Base-by-base conservation (phyloP, 139 green algal species). In the Chlamydomonas schloesseri region DNA sequence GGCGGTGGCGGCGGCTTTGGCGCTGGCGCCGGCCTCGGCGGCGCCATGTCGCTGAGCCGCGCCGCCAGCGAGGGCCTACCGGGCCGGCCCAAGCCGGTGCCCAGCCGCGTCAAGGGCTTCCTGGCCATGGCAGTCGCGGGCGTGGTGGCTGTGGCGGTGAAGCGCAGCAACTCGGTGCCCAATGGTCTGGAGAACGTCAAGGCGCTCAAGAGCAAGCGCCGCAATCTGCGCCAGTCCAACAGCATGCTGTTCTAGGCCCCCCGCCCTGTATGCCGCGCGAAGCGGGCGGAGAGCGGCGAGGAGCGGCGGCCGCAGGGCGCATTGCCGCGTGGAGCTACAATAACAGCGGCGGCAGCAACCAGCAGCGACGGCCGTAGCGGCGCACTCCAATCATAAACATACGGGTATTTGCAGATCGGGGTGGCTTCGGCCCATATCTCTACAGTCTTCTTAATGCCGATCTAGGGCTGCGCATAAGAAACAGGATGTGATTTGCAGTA, bases 61-160 rank as follows among this genome's bases (percentile, higher is more conserved):
- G 33, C 23, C n/a, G 53, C 46, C 70, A 47, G 18, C 68, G 58
- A 76, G 64, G 47, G 79, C 47, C 58, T 31, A 11, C 36, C 47
- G 24, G 68, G 67, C 28, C 47, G 72, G 69, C 26, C 70, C 20
- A 72, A 72, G 57, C 57, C 28, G 13, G 81, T 81, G 55, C 70
- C 81, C 2, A 3, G 10, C 4, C 50, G 72, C 50, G 55, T 80
- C 26, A 80, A 87, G 71, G 72, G 87, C 36, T 42, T 92, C 0
- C 87, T 87, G 9, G 86, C 91, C 0, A 77, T 93, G 82, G 82
- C 90, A 31, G 65, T 94, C 31, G 88, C 89, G 10, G 86, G 89
- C 69, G 73, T 84, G 67, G 18, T 94, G 53, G 91, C 88, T 11
- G 69, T 92, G 36, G 47, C 89, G 28, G 28, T 92, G 47, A 82